These are phyloP conservation scores for Kingdonia uniflora DNA, from an alignment of 164 flowering plant species.

Conservation along the genomic window DNA sequence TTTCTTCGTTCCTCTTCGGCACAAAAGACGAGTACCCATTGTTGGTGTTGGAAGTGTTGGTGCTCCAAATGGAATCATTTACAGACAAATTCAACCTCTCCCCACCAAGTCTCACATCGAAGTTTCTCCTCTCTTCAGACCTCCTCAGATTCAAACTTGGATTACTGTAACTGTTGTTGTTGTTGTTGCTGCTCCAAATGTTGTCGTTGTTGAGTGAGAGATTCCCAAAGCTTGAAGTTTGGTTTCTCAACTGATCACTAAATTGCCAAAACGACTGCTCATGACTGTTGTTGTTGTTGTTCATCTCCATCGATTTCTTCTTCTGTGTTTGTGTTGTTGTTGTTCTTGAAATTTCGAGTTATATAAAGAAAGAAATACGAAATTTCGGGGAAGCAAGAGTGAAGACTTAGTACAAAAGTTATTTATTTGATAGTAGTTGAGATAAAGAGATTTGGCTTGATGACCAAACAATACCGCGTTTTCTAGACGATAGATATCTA, in stretches of 20 bases:
- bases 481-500: no score
- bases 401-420: no score
- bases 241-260: conserved; percentile 80
- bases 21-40: conserved; percentile 7
- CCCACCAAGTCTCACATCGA: no score
- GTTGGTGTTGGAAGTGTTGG: not conserved
- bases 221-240: conserved; percentile 37
- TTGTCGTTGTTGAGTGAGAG: conserved; percentile 58
- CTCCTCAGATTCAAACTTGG: conserved; percentile 21
- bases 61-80: conserved; percentile 6
- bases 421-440: no score
- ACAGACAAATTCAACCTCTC: no score
- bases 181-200: conserved; percentile 47
- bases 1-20: conserved; percentile 37
- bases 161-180: not conserved
- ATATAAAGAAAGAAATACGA: no score
- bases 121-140: conserved; percentile 32
- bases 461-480: no score
- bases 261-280: conserved; percentile 80
- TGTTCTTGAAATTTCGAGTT: no score
- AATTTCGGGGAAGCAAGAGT: no score
- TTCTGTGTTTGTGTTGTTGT: not conserved
- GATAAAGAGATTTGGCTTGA: no score
- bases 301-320: not conserved
- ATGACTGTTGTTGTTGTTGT: conserved; percentile 41